Conservation (phyloP, 352 stramenopile species). For the Globisporangium megalacanthum region DNA sequence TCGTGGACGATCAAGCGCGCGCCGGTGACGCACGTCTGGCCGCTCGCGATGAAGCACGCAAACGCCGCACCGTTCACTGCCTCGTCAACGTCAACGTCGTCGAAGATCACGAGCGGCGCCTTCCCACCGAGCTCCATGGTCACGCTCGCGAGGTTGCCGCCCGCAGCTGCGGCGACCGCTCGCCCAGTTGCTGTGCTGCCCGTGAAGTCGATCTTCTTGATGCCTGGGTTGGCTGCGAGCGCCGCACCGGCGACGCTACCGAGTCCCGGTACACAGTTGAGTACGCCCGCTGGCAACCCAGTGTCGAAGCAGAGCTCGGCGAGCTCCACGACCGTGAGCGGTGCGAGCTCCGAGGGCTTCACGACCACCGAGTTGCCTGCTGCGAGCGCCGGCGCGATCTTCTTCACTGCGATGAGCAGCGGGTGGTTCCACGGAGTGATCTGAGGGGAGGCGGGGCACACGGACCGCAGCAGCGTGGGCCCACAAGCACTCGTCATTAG, state of each 20-base stretch:
- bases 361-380: constrained; percentile 80
- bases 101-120: constrained; percentile 58
- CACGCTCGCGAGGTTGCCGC: constrained; percentile 31
- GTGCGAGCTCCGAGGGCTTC: constrained; percentile 82
- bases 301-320: constrained; percentile 31
- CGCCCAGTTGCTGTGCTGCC: constrained; percentile 33
- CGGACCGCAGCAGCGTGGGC: neutral
- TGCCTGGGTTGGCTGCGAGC: constrained; percentile 23
- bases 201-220: constrained; percentile 62
- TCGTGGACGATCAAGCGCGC: constrained; percentile 84
- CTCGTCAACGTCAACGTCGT: constrained; percentile 53
- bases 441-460: constrained; percentile 6
- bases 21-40: constrained; percentile 77
- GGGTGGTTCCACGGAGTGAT: constrained; percentile 85
- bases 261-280: constrained; percentile 42
- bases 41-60: constrained; percentile 65
- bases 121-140: constrained; percentile 77
- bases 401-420: constrained; percentile 75
- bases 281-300: constrained; percentile 35
- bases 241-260: constrained; percentile 29
- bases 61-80: constrained; percentile 62
- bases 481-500: neutral
- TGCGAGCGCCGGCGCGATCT: constrained; percentile 56
- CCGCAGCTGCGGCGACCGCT: constrained; percentile 29
- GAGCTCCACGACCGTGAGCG: constrained; percentile 45